Base-by-base conservation (phyloP, 148 eudicot genomes). In the Gaultheria prostrata region DNA sequence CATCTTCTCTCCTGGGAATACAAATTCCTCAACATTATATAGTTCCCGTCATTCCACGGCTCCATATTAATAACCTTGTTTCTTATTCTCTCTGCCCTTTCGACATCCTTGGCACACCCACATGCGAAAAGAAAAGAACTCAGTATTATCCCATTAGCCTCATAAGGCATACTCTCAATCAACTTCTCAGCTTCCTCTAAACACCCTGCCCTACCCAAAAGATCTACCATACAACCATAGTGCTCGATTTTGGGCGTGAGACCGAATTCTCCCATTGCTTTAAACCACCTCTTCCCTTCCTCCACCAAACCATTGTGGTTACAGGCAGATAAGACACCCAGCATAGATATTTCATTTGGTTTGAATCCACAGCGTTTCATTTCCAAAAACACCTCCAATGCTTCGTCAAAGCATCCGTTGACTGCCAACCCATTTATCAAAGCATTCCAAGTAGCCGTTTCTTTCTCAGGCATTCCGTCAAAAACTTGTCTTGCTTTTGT, bases 301-400 rank as follows among this genome's bases (percentile, higher is more conserved):
- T 94, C 93, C 26, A 93, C 92, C 75, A 93, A 86, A 81, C 98
- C 98, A 79, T 91, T 86, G 82, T 95, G 98, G 79, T 89, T 94
- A 87, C 98, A 95, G 77, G 98, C 98, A 33, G 95, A 89, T 54
- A 95, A 78, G 74, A 95, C 92, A 35, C 92, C 98, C 24, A 93
- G 84, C 93, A 94, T 88, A 81, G 98, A 92, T 80, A 94, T 87
- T 59, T 86, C 90, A 80, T 94, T 88, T 61, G 96, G 98, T 81
- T 73, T 81, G 51, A 86, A 79, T 77, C 91, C 91, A 26, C 79
- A 67, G 13, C 2, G 78, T 86, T 80, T 89, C 98, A 95, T 94
- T 46, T 92, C 90, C 4, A 77, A 76, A 85, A 94, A 91, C 33
- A 90, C 77, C 17, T 89, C 84, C 69, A 95, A 48, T 18, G 98